Evolutionary conservation across 2,329 filamentous ascomycete species (phyloP).

Genomic region (Sporothrix euskadiensis): DNA sequence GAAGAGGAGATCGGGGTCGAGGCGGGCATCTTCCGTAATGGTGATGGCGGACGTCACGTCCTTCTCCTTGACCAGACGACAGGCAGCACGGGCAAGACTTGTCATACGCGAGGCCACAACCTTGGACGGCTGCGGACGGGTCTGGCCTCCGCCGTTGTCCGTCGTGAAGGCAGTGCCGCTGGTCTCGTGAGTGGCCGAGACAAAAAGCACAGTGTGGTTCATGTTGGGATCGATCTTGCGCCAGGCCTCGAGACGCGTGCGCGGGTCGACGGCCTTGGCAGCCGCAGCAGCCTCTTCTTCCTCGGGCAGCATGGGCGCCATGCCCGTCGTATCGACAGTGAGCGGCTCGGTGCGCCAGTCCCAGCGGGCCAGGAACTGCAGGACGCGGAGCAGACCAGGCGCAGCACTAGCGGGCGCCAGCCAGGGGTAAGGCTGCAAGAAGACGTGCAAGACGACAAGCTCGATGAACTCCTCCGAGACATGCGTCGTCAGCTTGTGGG

Average conservation of each 20-base stretch:
- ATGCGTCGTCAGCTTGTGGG: conserved; percentile 71
- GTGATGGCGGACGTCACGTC: conserved; percentile 40
- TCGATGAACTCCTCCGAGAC: conserved; percentile 81
- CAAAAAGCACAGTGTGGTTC: conserved; percentile 79
- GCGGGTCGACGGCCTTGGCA: conserved; percentile 21
- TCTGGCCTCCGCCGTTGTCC: conserved; percentile 38
- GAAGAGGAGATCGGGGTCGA: conserved; percentile 67
- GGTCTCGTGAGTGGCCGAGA: conserved; percentile 74
- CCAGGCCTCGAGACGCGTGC: conserved; percentile 76
- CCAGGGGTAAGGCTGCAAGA: conserved; percentile 82
- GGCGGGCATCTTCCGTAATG: conserved; percentile 37
- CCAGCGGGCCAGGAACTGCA: conserved; percentile 81
- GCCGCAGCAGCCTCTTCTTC: conserved; percentile 40
- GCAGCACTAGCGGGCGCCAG: conserved; percentile 71
- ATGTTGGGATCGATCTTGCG: conserved; percentile 84
- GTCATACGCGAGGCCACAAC: conserved; percentile 85
- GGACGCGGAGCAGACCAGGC: conserved; percentile 77
- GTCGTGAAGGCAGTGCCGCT: conserved; percentile 82
- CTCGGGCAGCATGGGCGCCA: conserved; percentile 53
- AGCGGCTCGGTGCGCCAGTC: conserved; percentile 87
- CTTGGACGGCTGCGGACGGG: conserved; percentile 61
- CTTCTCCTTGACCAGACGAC: conserved; percentile 58
- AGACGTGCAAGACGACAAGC: conserved; percentile 74
- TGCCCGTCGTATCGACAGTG: conserved; percentile 70
- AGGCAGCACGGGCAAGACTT: conserved; percentile 74